phyloP scores from a whole-genome alignment of 768 basidiomycete genomes.

The Hemileccinum rubropunctum region DNA sequence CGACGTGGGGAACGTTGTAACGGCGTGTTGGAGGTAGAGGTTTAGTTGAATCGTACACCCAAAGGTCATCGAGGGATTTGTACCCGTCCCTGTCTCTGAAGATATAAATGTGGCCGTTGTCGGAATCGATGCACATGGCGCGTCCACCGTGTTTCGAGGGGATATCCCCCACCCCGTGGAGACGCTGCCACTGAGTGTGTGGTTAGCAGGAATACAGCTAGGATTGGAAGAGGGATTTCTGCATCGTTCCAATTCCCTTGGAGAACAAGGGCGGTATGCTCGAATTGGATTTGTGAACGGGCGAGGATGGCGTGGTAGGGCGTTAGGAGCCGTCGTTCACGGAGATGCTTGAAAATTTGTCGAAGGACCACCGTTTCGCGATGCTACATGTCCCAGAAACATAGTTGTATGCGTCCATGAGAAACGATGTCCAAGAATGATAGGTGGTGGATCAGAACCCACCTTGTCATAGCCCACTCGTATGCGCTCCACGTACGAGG shows the following conservation, averaged over 20 bases:
- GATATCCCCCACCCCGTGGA: conserved; percentile 56
- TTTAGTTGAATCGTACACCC: conserved; percentile 56
- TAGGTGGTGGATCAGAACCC: conserved; percentile 7
- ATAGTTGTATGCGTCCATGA: neutral
- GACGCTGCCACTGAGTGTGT: conserved; percentile 57
- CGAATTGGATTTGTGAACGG: conserved; percentile 32
- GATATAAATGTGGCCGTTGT: conserved; percentile 63
- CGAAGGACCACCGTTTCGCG: conserved; percentile 64
- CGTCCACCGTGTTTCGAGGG: conserved; percentile 74
- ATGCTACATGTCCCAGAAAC: conserved; percentile 40
- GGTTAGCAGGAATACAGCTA: conserved; percentile 56
- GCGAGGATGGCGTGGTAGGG: conserved; percentile 42
- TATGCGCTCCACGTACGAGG: conserved; percentile 54
- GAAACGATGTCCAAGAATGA: neutral
- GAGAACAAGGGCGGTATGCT: conserved; percentile 65
- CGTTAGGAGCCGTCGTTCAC: conserved; percentile 68
- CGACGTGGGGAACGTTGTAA: too few species aligned
- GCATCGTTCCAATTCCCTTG: conserved; percentile 60
- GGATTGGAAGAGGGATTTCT: conserved; percentile 61
- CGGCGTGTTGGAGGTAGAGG: too few species aligned
- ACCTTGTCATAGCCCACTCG: conserved; percentile 62
- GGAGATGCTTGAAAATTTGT: conserved; percentile 55
- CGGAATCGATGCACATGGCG: conserved; percentile 75
- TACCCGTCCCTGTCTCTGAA: conserved; percentile 80
- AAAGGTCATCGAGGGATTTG: conserved; percentile 74